Conservation (phyloP, 2,329 filamentous ascomycete genomes). For the Cercospora brassicicola region DNA sequence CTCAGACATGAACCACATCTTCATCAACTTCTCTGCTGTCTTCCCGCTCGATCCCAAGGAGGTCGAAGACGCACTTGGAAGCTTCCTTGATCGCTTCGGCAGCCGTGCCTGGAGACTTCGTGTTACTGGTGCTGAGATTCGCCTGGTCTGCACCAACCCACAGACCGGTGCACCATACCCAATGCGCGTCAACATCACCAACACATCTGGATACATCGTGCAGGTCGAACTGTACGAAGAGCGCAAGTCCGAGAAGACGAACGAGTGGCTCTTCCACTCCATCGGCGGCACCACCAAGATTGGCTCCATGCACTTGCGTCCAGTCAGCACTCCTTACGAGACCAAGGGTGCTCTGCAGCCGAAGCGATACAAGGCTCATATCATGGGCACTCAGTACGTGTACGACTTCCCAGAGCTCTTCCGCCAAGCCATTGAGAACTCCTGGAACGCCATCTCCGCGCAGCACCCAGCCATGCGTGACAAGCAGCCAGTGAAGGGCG, state of each 20-base stretch:
- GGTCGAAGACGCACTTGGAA: constrained; percentile 88
- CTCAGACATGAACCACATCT: constrained; percentile 99
- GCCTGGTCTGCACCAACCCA: constrained; percentile 94
- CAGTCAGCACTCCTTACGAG: constrained; percentile 87
- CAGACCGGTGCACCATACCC: constrained; percentile 81
- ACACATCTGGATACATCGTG: constrained; percentile 96
- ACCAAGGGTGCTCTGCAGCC: constrained; percentile 99
- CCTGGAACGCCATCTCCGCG: constrained; percentile 75
- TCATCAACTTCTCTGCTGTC: constrained; percentile 98
- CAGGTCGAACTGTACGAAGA: constrained; percentile 97
- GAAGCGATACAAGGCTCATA: constrained; percentile 97
- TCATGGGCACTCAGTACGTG: constrained; percentile 99
- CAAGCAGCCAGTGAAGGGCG: constrained; percentile 79
- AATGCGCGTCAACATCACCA: constrained; percentile 92
- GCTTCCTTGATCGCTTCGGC: constrained; percentile 95
- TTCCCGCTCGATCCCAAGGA: constrained; percentile 88
- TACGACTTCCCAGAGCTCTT: constrained; percentile 99
- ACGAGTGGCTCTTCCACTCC: constrained; percentile 96
- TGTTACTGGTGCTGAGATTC: constrained; percentile 95
- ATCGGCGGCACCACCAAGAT: constrained; percentile 94
- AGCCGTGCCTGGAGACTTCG: constrained; percentile 93
- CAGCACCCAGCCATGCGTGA: constrained; percentile 72
- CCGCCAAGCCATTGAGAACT: constrained; percentile 95
- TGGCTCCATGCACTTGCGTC: constrained; percentile 88
- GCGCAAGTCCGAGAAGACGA: constrained; percentile 93